Evolutionary conservation across 768 basidiomycete genomes (phyloP).

Genomic region (Pleurotus salmoneostramineus): DNA sequence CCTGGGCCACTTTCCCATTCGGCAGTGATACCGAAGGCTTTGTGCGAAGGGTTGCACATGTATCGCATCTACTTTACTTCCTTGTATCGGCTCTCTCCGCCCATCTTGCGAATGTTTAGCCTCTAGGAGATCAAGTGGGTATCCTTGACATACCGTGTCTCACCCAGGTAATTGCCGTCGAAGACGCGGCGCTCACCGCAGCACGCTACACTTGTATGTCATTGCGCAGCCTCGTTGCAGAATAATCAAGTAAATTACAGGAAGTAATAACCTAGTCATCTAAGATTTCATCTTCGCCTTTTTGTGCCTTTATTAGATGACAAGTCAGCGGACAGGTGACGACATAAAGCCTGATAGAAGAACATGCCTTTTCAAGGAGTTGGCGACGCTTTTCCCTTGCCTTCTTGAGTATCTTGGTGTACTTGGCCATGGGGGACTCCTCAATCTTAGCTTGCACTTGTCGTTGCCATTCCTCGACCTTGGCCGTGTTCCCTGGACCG

Average conservation of each 20-base stretch:
- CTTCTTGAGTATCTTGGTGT: conserved; percentile 79
- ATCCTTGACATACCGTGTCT: not conserved
- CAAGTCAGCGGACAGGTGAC: conserved; percentile 16
- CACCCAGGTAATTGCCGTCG: not conserved
- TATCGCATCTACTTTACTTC: not conserved
- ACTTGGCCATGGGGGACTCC: conserved; percentile 77
- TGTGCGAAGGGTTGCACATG: not conserved
- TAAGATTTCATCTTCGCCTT: conserved; percentile 68
- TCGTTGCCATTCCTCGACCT: conserved; percentile 74
- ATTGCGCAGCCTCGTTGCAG: too few relatives aligned
- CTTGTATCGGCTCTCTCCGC: conserved; percentile 6
- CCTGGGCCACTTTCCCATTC: not conserved
- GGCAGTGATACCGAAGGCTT: not conserved
- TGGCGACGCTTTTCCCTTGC: conserved; percentile 68
- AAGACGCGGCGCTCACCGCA: not conserved
- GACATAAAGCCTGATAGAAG: conserved; percentile 6
- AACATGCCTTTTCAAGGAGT: conserved; percentile 68
- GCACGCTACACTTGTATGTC: not conserved
- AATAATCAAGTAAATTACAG: not conserved
- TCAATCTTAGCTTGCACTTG: conserved; percentile 51
- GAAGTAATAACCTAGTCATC: conserved; percentile 30
- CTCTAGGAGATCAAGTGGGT: conserved; percentile 7
- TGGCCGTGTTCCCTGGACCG: conserved; percentile 63
- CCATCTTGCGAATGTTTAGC: not conserved
- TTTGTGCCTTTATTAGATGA: conserved; percentile 48